These are phyloP conservation scores for Setaria viridis DNA, from an alignment of 202 grass and related monocot species.

Conservation along the genomic window DNA sequence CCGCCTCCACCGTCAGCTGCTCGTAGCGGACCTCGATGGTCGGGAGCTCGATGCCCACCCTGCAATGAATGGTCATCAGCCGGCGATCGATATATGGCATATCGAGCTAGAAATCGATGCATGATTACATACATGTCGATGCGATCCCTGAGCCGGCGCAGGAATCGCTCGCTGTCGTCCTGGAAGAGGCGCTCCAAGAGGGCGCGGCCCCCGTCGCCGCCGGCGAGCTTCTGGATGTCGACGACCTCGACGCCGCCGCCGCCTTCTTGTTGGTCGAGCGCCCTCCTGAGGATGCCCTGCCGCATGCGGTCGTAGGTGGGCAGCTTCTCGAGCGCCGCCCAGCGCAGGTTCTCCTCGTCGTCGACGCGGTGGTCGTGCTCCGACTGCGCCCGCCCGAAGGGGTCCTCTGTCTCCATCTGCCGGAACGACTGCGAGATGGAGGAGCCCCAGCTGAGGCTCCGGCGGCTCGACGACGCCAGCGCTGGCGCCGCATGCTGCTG, in stretches of 20 bases:
- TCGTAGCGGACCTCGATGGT: conserved; percentile 72
- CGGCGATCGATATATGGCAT: too few species aligned
- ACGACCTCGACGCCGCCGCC: conserved; percentile 36
- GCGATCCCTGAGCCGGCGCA: conserved; percentile 57
- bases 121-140: conserved; percentile 51
- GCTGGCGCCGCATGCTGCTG: not conserved
- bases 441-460: conserved; percentile 45
- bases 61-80: not conserved
- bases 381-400: conserved; percentile 49
- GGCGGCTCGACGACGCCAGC: conserved; percentile 41
- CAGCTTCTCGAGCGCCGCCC: conserved; percentile 95
- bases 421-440: conserved; percentile 57
- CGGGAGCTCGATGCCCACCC: conserved; percentile 83
- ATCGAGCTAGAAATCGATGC: too few species aligned
- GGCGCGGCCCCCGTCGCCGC: conserved; percentile 31
- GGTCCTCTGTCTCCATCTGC: conserved; percentile 54
- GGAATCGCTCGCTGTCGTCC: conserved; percentile 79
- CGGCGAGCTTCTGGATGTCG: conserved; percentile 61
- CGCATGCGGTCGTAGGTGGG: conserved; percentile 93
- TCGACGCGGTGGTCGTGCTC: conserved; percentile 42
- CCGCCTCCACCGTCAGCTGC: conserved; percentile 54
- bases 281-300: conserved; percentile 53
- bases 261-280: conserved; percentile 7
- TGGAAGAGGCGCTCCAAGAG: conserved; percentile 76
- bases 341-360: conserved; percentile 89